A percentile compares a stretch with the other conserved stretches of the same genome.
Evolutionary conservation across 140 eudicot genomes (phyloP).

Genomic region (Anethum foeniculum): DNA sequence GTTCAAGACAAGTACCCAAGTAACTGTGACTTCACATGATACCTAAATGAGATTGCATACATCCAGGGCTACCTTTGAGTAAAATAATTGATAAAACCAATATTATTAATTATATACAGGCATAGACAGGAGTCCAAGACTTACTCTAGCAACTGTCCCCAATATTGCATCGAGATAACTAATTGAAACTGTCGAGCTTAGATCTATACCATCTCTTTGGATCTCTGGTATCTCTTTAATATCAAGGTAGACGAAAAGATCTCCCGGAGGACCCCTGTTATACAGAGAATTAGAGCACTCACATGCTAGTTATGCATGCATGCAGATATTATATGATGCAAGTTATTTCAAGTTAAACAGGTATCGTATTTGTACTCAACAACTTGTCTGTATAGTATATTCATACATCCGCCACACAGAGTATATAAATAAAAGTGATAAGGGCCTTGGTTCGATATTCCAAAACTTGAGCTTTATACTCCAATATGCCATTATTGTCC

Average conservation of each 20-base stretch:
- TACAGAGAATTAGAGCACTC: constrained; percentile 2
- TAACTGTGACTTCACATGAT: neutral
- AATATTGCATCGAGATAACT: constrained; percentile 89
- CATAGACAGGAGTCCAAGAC: neutral
- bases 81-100: neutral
- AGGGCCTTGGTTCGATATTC: neutral
- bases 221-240: constrained; percentile 89
- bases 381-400: neutral
- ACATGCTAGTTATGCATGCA: neutral
- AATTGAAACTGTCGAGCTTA: constrained; percentile 55
- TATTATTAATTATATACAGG: neutral
- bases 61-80: neutral
- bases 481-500: neutral
- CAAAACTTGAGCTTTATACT: neutral
- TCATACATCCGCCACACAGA: neutral
- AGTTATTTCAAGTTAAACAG: neutral
- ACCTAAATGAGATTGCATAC: neutral
- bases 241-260: constrained; percentile 86
- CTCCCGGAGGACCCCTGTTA: constrained; percentile 87
- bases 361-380: neutral
- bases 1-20: constrained; percentile 19
- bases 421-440: neutral
- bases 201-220: constrained; percentile 90
- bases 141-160: constrained; percentile 76
- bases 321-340: neutral